Percentiles rank a stretch among this genome's conserved stretches.
Evolutionary conservation across 129 eudicot species (phyloP).

Genomic region (Mikania micrantha): DNA sequence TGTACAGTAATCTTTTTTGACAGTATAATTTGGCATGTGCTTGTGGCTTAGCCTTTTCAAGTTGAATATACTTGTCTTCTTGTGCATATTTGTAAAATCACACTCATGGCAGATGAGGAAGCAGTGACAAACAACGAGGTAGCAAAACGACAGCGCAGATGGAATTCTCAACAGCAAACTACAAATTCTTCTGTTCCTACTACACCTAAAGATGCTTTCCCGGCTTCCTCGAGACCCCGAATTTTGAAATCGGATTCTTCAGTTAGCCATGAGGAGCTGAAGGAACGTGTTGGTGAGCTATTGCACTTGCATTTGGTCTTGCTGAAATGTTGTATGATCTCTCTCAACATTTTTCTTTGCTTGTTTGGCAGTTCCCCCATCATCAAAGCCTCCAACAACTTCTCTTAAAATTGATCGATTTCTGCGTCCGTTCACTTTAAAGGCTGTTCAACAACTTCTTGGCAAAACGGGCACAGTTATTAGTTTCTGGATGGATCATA

Average conservation of each 20-base stretch:
- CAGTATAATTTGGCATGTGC: background rate
- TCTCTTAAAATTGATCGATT: slow-evolving; percentile 59
- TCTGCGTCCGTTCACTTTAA: slow-evolving; percentile 64
- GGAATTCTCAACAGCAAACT: slow-evolving; percentile 36
- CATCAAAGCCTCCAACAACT: slow-evolving; percentile 43
- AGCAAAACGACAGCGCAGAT: slow-evolving; percentile 46
- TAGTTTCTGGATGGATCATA: slow-evolving; percentile 77
- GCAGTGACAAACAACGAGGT: slow-evolving; percentile 22
- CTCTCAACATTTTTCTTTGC: background rate
- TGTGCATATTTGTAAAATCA: background rate
- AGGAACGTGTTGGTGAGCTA: slow-evolving; percentile 60
- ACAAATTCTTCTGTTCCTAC: slow-evolving; percentile 4
- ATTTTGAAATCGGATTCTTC: slow-evolving; percentile 33
- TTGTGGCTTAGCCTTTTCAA: background rate
- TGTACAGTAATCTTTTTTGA: background rate
- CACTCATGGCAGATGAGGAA: slow-evolving; percentile 23
- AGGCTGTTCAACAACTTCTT: slow-evolving; percentile 68
- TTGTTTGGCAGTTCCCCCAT: slow-evolving; percentile 51
- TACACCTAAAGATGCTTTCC: slow-evolving; percentile 11
- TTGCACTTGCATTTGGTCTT: background rate
- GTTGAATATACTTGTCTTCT: background rate
- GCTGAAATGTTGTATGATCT: background rate
- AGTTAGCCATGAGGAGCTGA: slow-evolving; percentile 33
- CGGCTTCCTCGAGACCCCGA: slow-evolving; percentile 20
- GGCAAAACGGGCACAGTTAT: slow-evolving; percentile 46